phyloP scores from a whole-genome alignment of 2,329 filamentous ascomycete genomes.

The Nothophaeocryptopus gaeumannii region DNA sequence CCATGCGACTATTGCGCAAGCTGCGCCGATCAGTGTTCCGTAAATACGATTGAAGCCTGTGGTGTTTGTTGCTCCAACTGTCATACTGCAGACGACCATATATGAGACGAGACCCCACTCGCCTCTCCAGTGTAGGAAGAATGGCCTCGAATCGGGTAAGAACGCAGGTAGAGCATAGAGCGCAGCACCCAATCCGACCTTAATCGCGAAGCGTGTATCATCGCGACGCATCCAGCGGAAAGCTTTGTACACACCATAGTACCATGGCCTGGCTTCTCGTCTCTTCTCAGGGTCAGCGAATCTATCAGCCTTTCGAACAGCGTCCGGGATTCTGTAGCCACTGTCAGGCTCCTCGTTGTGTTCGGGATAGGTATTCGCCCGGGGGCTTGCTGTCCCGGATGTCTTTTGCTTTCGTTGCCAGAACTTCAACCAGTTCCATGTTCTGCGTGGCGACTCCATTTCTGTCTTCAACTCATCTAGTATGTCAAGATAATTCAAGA shows the following conservation, averaged over 20 bases:
- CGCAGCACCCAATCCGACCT: slow-evolving; percentile 86
- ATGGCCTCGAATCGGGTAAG: slow-evolving; percentile 69
- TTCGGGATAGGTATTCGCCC: slow-evolving; percentile 25
- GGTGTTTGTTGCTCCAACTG: slow-evolving; percentile 91
- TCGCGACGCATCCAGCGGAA: slow-evolving; percentile 60
- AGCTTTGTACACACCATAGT: slow-evolving; percentile 54
- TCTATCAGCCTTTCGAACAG: slow-evolving; percentile 31
- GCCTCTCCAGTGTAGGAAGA: slow-evolving; percentile 84
- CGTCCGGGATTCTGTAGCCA: slow-evolving; percentile 28
- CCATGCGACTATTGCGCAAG: slow-evolving; percentile 75
- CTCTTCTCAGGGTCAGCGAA: slow-evolving; percentile 31
- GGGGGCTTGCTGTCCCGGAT: slow-evolving; percentile 3
- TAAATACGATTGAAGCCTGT: slow-evolving; percentile 83
- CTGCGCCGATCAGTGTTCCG: slow-evolving; percentile 78
- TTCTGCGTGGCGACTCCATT: slow-evolving; percentile 57
- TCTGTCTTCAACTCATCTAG: slow-evolving; percentile 78
- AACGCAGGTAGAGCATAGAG: slow-evolving; percentile 89
- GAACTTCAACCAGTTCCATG: slow-evolving; percentile 83
- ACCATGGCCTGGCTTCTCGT: slow-evolving; percentile 28
- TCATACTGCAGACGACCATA: slow-evolving; percentile 98
- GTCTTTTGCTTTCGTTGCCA: slow-evolving; percentile 52
- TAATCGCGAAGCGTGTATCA: slow-evolving; percentile 77
- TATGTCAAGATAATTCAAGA: slow-evolving; percentile 76
- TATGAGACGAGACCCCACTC: slow-evolving; percentile 97
- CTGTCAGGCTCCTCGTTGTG: slow-evolving; percentile 25